Percentiles rank a stretch among this genome's conserved stretches.
phyloP scores from a whole-genome alignment of 805 yeast genomes.

The Wickerhamomyces chaumierensis region DNA sequence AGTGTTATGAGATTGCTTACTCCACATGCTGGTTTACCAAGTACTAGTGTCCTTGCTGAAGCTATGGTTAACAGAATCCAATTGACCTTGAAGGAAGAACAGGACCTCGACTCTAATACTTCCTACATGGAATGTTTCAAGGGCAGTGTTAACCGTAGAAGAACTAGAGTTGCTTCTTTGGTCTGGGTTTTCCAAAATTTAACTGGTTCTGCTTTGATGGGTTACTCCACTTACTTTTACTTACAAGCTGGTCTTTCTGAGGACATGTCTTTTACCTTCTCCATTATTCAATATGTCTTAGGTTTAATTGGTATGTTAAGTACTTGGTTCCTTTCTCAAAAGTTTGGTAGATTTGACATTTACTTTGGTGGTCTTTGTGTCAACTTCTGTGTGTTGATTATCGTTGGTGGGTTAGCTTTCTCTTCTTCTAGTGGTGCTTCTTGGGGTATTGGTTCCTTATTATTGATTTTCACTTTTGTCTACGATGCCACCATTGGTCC shows the following conservation, averaged over 20 bases:
- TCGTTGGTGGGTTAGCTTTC: slow-evolving; percentile 21
- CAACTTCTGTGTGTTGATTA: slow-evolving; percentile 10
- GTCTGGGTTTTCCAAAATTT: slow-evolving; percentile 32
- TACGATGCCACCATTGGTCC: slow-evolving; percentile 31
- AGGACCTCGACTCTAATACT: slow-evolving; percentile 15
- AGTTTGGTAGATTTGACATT: slow-evolving; percentile 21
- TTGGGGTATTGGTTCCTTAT: slow-evolving; percentile 21
- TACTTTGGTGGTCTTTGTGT: slow-evolving; percentile 15
- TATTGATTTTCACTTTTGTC: slow-evolving; percentile 20
- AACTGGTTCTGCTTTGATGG: slow-evolving; percentile 34
- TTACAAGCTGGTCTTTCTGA: slow-evolving; percentile 35
- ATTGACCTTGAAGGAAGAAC: slow-evolving; percentile 20
- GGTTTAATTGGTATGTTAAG: slow-evolving; percentile 22
- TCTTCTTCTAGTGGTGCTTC: no score
- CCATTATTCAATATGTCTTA: slow-evolving; percentile 23
- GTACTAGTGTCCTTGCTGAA: slow-evolving; percentile 15
- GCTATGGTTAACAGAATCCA: slow-evolving; percentile 23
- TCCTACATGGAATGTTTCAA: slow-evolving; percentile 33
- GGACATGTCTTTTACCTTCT: slow-evolving; percentile 29
- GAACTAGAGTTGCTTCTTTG: slow-evolving; percentile 29
- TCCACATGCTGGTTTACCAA: slow-evolving; percentile 7
- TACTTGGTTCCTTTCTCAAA: slow-evolving; percentile 23
- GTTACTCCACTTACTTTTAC: slow-evolving; percentile 39
- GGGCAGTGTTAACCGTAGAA: slow-evolving; percentile 29
- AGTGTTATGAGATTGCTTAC: slow-evolving; percentile 17